Base-by-base conservation (phyloP, 352 stramenopile genomes). In the Phytopythium montanum region DNA sequence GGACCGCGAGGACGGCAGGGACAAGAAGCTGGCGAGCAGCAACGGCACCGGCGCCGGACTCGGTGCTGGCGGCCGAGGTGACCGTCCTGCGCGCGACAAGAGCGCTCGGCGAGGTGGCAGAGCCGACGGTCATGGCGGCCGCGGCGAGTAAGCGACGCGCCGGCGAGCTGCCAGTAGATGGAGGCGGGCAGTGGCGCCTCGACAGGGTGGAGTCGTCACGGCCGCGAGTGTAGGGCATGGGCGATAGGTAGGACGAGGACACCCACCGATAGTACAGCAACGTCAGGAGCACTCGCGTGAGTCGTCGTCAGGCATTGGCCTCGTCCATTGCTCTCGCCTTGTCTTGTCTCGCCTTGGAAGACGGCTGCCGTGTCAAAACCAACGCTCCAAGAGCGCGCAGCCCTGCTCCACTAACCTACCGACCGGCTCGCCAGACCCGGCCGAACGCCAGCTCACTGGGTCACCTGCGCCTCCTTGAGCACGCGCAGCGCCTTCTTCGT, bases 401-500 rank as follows among this genome's bases (percentile, higher is more conserved):
- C 7, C 39, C 39, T n/a, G 23, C 39, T 7, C 7, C 23, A 25
- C 44, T 50, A 50, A 50, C 44, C 44, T 50, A 50, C 44, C 44
- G 44, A 50, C 44, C 44, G 44, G 21, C 13, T 16, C 44, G 7
- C 14, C 7, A 5, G 44, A 12, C 36, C 12, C 16, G 36, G 18
- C n/a, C n/a, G 3, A 0, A 19, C 10, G 34, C 34, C 34, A 36
- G 5, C 18, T 69, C 64, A 90, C 56, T 87, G 75, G 42, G 74
- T 66, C 45, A 95, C 83, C 48, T 93, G 86, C 21, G 86, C 86
- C 68, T 93, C 86, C 75, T 94, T 94, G 42, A 95, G 65, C 53
- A 95, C 84, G 23, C 85, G 86, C 68, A 92, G 68, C 31, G 86
- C 84, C 65, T 95, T 95, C 75, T 94, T 95, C 62, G 84, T 87